These are phyloP conservation scores for Zostera marina DNA, from an alignment of 116 monocot genomes.

Conservation along the genomic window DNA sequence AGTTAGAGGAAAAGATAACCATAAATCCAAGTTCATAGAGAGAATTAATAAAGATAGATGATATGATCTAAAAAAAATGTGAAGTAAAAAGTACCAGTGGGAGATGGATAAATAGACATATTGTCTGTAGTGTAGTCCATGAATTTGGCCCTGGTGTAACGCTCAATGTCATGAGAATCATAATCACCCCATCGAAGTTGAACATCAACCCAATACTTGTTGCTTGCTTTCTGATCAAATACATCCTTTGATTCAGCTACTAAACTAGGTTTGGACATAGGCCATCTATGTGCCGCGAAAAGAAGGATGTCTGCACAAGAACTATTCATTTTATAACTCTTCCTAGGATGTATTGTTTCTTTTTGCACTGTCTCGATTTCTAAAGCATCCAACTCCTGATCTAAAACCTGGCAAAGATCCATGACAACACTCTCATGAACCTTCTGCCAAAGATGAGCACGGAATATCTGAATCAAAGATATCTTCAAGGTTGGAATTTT, in stretches of 20 bases:
- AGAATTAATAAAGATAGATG: not conserved
- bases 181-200: constrained; percentile 84
- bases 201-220: constrained; percentile 90
- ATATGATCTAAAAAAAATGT: not conserved
- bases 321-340: constrained; percentile 99
- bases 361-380: constrained; percentile 83
- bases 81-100: constrained; percentile 33
- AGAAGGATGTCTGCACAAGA: constrained; percentile 96
- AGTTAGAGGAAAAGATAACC: constrained; percentile 1
- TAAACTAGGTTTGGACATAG: constrained; percentile 95
- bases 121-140: constrained; percentile 88
- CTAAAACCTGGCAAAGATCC: constrained; percentile 99
- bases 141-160: constrained; percentile 75
- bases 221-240: constrained; percentile 98
- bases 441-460: constrained; percentile 99
- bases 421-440: constrained; percentile 99
- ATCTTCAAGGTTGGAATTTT: constrained; percentile 97
- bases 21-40: not conserved
- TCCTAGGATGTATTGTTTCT: constrained; percentile 94
- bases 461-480: constrained; percentile 98
- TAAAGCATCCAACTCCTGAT: constrained; percentile 92
- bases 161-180: constrained; percentile 85
- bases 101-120: constrained; percentile 84
- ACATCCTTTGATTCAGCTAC: constrained; percentile 98
- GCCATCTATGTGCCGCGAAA: constrained; percentile 98